Evolutionary conservation across 306 rosid species (phyloP), one percentile per base, ranked within the genome.

Genomic region (Lathyrus tuberosus): DNA sequence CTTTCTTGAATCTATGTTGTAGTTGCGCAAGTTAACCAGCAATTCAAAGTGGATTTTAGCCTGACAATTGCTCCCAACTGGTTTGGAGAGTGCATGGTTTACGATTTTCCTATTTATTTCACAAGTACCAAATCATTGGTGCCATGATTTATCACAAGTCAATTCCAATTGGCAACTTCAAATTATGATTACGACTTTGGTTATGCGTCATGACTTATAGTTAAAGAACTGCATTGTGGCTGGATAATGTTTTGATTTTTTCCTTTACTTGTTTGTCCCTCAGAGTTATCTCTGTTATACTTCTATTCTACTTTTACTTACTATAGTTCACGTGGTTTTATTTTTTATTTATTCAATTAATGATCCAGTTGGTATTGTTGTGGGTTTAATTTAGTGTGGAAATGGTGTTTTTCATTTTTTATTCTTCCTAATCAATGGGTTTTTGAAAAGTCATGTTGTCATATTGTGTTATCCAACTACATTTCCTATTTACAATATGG

Each of bases 401-500:
- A 56, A 7, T 7, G 16, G 20, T 30, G 56, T 54, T 68, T 22
- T 35, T 37, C 12, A 16, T 37, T 26, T 22, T 47, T 28, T 14
- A 28, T 72, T 40, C 41, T 47, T 69, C 65, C 13, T 35, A 14
- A 18, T 66, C 57, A 18, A 30, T 3, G 57, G 28, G 1, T 22
- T 43, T 57, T 28, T 57, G 24, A 54, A 20, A 54, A 54, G 6
- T 8, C 18, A 2, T 46, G 56, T 56, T 65, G 5, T 17, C 41
- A 8, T 71, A 9, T 63, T 40, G 11, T 47, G 9, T 58, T 75
- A 35, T 24, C 52, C 46, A 17, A 40, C 61, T 71, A 35, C 48
- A 76, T 46, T 54, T 62, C 46, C 47, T 53, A 64, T 17, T 74
- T 53, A 24, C 67, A 33, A 64, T 47, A 20, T 82, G 20, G 22